A percentile compares a stretch with the other conserved stretches of the same genome.
Conservation (phyloP, 1,139 yeast species). For the Arxiozyma slooffiae region DNA sequence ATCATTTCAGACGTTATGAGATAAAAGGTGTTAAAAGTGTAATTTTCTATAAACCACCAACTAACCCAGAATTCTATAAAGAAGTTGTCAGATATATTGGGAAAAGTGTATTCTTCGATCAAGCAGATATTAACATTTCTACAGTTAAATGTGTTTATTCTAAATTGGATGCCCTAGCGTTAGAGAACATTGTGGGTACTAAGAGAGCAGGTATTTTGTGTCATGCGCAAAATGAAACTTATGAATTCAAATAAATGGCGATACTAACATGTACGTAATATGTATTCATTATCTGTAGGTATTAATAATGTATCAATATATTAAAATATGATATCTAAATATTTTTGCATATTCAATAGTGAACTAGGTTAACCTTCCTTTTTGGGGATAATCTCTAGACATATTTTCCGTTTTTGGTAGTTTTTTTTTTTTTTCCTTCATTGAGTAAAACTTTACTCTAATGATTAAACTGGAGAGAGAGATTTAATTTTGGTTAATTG, state of each 20-base stretch:
- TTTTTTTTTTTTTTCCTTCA: neutral
- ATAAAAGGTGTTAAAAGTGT: slow-evolving; percentile 79
- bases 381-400: neutral
- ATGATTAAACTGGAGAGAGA: neutral
- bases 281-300: neutral
- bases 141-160: slow-evolving; percentile 61
- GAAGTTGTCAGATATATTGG: slow-evolving; percentile 53
- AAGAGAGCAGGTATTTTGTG: slow-evolving; percentile 61
- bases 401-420: neutral
- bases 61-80: slow-evolving; percentile 72
- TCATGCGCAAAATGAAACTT: slow-evolving; percentile 60
- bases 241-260: slow-evolving; percentile 46
- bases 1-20: slow-evolving; percentile 79
- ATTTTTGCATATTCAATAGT: neutral
- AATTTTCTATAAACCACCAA: slow-evolving; percentile 74
- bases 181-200: slow-evolving; percentile 83
- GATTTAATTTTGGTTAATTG: neutral
- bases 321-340: neutral
- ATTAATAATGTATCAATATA: neutral
- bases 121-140: slow-evolving; percentile 52
- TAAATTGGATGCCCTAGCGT: slow-evolving; percentile 68
- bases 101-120: slow-evolving; percentile 35
- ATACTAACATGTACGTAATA: neutral
- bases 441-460: too few relatives aligned
- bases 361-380: neutral